Conservation (phyloP, 371 early-diverging fungal species). For the Mortierella sp. region DNA sequence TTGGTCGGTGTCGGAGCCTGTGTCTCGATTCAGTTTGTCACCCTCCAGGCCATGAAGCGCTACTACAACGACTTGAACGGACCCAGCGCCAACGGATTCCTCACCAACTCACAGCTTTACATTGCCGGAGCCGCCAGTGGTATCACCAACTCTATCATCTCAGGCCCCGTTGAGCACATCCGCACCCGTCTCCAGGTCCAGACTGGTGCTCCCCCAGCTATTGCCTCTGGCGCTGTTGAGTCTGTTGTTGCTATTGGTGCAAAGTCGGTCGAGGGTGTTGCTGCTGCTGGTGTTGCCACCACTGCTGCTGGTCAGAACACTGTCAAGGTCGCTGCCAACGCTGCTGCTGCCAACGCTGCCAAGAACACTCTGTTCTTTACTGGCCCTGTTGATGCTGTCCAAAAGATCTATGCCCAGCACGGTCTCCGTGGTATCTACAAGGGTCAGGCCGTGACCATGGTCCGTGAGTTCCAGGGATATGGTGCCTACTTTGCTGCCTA, state of each 20-base stretch:
- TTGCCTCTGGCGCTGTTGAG: slow-evolving; percentile 21
- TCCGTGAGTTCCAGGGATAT: slow-evolving; percentile 86
- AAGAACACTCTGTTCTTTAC: slow-evolving; percentile 59
- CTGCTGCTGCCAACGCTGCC: slow-evolving; percentile 34
- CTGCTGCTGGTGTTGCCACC: slow-evolving; percentile 29
- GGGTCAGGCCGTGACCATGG: slow-evolving; percentile 84
- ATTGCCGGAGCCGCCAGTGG: slow-evolving; percentile 87
- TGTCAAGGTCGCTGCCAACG: slow-evolving; percentile 35
- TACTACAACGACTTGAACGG: slow-evolving; percentile 68
- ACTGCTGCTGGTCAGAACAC: slow-evolving; percentile 17
- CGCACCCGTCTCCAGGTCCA: slow-evolving; percentile 86
- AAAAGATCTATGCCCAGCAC: slow-evolving; percentile 76
- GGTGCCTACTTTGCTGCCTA: slow-evolving; percentile 87
- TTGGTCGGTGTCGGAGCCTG: slow-evolving; percentile 85
- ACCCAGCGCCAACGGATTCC: slow-evolving; percentile 55
- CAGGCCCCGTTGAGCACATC: slow-evolving; percentile 88
- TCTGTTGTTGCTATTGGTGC: slow-evolving; percentile 20
- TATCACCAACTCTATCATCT: slow-evolving; percentile 85
- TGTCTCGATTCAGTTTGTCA: slow-evolving; percentile 87
- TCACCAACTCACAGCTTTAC: slow-evolving; percentile 79
- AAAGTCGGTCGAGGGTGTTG: slow-evolving; percentile 15
- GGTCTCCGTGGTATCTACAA: slow-evolving; percentile 86
- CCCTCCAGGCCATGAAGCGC: slow-evolving; percentile 81
- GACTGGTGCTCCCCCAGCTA: slow-evolving; percentile 53
- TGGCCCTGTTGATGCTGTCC: slow-evolving; percentile 82